Base-by-base conservation (phyloP, 306 rosid genomes). In the Alnus glutinosa region DNA sequence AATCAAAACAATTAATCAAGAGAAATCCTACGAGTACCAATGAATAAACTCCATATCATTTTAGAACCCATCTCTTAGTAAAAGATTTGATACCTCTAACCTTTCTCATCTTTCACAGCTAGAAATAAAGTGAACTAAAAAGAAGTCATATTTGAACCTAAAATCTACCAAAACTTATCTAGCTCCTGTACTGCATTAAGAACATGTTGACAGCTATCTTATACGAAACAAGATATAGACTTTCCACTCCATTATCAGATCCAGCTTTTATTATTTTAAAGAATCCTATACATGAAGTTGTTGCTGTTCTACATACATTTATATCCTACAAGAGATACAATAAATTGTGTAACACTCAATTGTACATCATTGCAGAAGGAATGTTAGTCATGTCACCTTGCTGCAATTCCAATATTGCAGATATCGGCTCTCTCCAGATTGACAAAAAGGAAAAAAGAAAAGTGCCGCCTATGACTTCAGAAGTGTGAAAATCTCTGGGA, bases 401-500 rank as follows among this genome's bases (percentile, higher is more conserved):
- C 74, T 72, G 59, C 71, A 71, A 58, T 42, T 74, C 81, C 59
- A 78, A 78, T 48, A 58, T 47, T 80, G 78, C 81, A 79, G 48
- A 42, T 13, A 63, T 63, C 44, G 12, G 70, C 16, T 34, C 15
- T 32, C 70, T 63, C 13, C 28, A 9, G 34, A 44, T 16, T 37
- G 66, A 52, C 59, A 52, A 64, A 70, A 55, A 73, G 28, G 12
- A 52, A 78, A 74, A 47, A 79, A 73, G 80, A 42, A 78, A 74
- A 47, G 77, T 69, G 87, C 85, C 68, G 71, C 75, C 84, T 85
- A 82, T 72, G 78, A 57, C 61, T 62, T 80, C 16, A 81, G 86
- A 72, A 68, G 54, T 74, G 82, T 47, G 79, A 88, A 81, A 54
- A 89, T 86, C 74, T 92, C 91, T 15, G 72, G 78, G 70, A 91